These are phyloP conservation scores for Phytophthora citrophthora DNA, from an alignment of 352 stramenopile genomes.

Conservation along the genomic window DNA sequence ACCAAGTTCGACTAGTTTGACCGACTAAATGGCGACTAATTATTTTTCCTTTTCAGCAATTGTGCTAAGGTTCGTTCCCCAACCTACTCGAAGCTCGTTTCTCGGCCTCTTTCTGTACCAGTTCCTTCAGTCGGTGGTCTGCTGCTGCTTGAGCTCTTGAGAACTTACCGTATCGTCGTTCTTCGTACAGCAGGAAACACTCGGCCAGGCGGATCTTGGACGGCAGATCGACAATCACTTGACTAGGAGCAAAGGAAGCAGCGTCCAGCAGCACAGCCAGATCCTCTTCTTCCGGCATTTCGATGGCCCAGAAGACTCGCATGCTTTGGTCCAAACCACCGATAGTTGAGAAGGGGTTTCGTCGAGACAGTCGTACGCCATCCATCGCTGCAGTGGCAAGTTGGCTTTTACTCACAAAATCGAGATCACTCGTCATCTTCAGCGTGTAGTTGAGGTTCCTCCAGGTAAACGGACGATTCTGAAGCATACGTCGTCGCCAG, in stretches of 20 bases:
- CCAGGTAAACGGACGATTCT: slow-evolving; percentile 66
- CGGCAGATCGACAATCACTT: slow-evolving; percentile 43
- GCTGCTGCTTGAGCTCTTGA: slow-evolving; percentile 36
- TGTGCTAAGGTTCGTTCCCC: slow-evolving; percentile 6
- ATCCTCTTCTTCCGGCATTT: slow-evolving; percentile 63
- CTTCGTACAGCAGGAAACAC: slow-evolving; percentile 65
- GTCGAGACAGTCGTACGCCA: slow-evolving; percentile 54
- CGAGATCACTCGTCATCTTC: slow-evolving; percentile 69
- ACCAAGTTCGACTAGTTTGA: slow-evolving; percentile 59
- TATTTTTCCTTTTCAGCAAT: slow-evolving; percentile 5
- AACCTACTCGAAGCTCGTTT: slow-evolving; percentile 47
- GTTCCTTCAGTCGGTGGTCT: slow-evolving; percentile 56
- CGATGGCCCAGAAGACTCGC: slow-evolving; percentile 53
- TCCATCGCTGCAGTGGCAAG: slow-evolving; percentile 58
- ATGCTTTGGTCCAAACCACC: slow-evolving; percentile 74
- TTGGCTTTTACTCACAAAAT: slow-evolving; percentile 80
- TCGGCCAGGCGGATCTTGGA: slow-evolving; percentile 64
- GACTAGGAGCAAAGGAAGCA: slow-evolving; percentile 44
- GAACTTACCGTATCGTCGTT: slow-evolving; percentile 50
- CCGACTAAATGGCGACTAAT: neutral
- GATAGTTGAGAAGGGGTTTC: slow-evolving; percentile 78
- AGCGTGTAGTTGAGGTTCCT: slow-evolving; percentile 69
- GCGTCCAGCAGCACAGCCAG: slow-evolving; percentile 64
- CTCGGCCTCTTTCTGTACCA: slow-evolving; percentile 71
- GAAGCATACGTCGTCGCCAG: slow-evolving; percentile 70